Evolutionary conservation across 352 stramenopile genomes (phyloP), one percentile per base, ranked within the genome.

Genomic region (Blastocystis sp.): DNA sequence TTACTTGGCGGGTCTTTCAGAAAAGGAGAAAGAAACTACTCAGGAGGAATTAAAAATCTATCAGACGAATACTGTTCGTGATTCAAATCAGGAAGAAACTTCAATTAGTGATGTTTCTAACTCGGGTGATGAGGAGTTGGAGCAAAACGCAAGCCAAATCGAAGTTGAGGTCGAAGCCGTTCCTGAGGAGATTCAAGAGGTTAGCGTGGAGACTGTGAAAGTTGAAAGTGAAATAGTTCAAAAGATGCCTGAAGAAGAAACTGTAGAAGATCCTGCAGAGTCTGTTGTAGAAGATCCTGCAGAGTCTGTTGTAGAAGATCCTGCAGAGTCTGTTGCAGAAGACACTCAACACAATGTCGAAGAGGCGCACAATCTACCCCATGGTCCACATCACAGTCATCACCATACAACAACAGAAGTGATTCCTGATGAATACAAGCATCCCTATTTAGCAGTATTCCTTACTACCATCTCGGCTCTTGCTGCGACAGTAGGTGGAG

Each of bases 351-450:
- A 47, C 41, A 37, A 63, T 26, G 18, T 26, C 6, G 23, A 39
- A 18, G 11, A 68, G 11, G 2, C 11, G 0, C 50, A 59, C 50
- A 59, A 2, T 59, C 50, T n/a, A 13, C 13, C 23, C 2, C 20
- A 68, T 15, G n/a, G 15, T 37, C 26, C 9, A 3, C 9, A 68
- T 1, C 59, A 37, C 59, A 68, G 15, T 23, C 20, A 37, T 26
- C 9, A 68, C 37, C 59, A 68, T 68, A 1, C 59, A 68, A n/a
- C 11, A n/a, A n/a, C 20, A 2, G 11, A 13, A 59, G 50, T 1
- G 11, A 59, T 80, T 39, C 37, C 9, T 41, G 70, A 80, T 64
- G 76, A 87, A n/a, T 63, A 53, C 43, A 87, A 76, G 37, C 76
- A 87, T 43, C 76, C 76, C n/a, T 87, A 70, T 23, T 39, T 87